A percentile compares a stretch with the other conserved stretches of the same genome.
Conservation (phyloP, 1,284 basidiomycete genomes). For the Ceratobasidium sp. region DNA sequence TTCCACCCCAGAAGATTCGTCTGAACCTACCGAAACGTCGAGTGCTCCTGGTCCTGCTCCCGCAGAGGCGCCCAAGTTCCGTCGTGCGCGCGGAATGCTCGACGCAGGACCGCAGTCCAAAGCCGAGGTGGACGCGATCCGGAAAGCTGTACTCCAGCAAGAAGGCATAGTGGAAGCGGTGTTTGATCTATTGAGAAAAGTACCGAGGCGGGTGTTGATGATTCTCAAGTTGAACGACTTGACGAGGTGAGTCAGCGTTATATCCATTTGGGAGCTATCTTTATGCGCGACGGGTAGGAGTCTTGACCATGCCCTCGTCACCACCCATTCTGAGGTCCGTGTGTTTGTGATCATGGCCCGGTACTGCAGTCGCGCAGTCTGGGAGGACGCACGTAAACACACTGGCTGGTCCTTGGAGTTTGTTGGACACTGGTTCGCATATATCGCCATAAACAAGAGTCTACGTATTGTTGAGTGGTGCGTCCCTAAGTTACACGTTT, state of each 20-base stretch:
- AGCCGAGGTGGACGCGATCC: conserved; percentile 80
- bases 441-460: conserved; percentile 63
- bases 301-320: conserved; percentile 75
- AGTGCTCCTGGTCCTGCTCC: conserved; percentile 56
- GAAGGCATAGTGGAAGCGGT: conserved; percentile 86
- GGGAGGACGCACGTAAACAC: conserved; percentile 80
- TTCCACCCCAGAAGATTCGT: background rate
- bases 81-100: conserved; percentile 77
- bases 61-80: conserved; percentile 51
- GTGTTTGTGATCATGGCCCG: conserved; percentile 93
- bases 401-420: conserved; percentile 51
- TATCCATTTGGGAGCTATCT: background rate
- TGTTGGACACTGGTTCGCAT: conserved; percentile 59
- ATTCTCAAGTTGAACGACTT: conserved; percentile 87
- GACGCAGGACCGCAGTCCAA: conserved; percentile 74
- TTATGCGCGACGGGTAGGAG: conserved; percentile 59
- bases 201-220: conserved; percentile 89
- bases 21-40: conserved; percentile 55
- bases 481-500: background rate
- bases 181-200: conserved; percentile 82
- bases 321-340: conserved; percentile 71
- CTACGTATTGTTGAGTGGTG: conserved; percentile 53
- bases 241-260: conserved; percentile 66
- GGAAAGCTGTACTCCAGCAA: conserved; percentile 78
- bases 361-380: conserved; percentile 87